These are phyloP conservation scores for Komagataella populi DNA, from an alignment of 805 yeast species.

Conservation along the genomic window DNA sequence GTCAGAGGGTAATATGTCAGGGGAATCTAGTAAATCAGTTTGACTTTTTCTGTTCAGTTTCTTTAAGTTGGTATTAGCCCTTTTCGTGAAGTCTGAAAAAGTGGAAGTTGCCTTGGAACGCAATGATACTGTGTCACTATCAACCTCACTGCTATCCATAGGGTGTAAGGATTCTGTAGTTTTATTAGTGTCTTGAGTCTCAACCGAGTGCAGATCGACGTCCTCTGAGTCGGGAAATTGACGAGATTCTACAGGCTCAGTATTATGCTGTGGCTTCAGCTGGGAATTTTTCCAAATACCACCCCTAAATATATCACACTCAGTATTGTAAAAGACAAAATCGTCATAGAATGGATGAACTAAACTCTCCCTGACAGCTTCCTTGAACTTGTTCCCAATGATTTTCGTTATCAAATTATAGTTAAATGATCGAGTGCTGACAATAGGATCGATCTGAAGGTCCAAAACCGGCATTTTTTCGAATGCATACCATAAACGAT, in stretches of 20 bases:
- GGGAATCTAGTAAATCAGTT: constrained; percentile 8
- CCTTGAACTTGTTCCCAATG: constrained; percentile 66
- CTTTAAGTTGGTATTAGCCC: neutral
- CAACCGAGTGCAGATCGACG: neutral
- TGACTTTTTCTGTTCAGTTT: neutral
- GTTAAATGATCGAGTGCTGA: constrained; percentile 70
- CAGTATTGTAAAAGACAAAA: constrained; percentile 53
- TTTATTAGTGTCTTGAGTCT: neutral
- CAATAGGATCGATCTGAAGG: constrained; percentile 77
- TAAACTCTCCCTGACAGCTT: constrained; percentile 63
- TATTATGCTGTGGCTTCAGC: constrained; percentile 2
- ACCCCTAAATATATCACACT: constrained; percentile 67
- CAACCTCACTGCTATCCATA: constrained; percentile 3
- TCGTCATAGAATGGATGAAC: constrained; percentile 90
- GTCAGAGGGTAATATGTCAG: constrained; percentile 4
- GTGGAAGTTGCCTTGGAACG: constrained; percentile 2
- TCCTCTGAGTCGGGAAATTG: neutral
- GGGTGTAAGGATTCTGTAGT: neutral
- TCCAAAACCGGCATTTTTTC: constrained; percentile 65
- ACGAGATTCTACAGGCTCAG: constrained; percentile 2
- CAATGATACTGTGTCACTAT: constrained; percentile 1
- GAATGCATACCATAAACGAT: constrained; percentile 84
- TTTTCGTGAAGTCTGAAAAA: neutral
- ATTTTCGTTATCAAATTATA: constrained; percentile 69
- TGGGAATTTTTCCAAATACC: constrained; percentile 71